These are phyloP conservation scores for Termitomyces sp. DNA, from an alignment of 768 basidiomycete genomes.

Conservation along the genomic window DNA sequence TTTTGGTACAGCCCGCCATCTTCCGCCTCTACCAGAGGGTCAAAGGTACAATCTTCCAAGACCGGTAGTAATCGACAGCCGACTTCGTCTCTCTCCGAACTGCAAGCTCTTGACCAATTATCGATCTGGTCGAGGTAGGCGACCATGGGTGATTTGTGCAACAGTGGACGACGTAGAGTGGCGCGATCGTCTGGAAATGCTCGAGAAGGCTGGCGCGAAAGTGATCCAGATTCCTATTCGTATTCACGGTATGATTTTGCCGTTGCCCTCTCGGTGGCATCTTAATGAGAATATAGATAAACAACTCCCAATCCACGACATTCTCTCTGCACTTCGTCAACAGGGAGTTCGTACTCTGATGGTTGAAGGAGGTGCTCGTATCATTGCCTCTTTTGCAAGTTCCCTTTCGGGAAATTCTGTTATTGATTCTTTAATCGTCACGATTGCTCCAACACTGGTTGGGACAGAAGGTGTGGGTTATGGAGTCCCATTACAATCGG, in stretches of 20 bases:
- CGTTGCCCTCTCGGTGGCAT: too few species aligned
- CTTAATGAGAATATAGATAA: not conserved
- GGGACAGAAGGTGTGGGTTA: conserved; percentile 71
- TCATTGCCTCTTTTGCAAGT: conserved; percentile 63
- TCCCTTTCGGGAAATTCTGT: conserved; percentile 22
- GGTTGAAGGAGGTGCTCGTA: conserved; percentile 90
- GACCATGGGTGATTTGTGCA: conserved; percentile 72
- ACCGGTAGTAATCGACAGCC: conserved; percentile 81
- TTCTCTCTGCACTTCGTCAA: conserved; percentile 51
- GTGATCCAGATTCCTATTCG: conserved; percentile 48
- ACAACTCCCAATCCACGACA: conserved; percentile 37
- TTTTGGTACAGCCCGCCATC: conserved; percentile 45
- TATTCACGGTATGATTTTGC: conserved; percentile 27
- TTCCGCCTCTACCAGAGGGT: conserved; percentile 38
- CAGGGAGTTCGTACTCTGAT: conserved; percentile 74
- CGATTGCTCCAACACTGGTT: conserved; percentile 82
- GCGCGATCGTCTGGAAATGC: conserved; percentile 32
- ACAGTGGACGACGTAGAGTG: conserved; percentile 20
- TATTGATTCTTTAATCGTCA: conserved; percentile 78
- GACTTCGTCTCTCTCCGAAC: conserved; percentile 58
- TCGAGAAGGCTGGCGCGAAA: conserved; percentile 66
- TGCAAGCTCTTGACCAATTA: conserved; percentile 75
- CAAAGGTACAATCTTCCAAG: conserved; percentile 54
- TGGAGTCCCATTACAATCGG: conserved; percentile 15
- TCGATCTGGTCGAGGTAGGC: conserved; percentile 50